A percentile compares a stretch with the other conserved stretches of the same genome.
Evolutionary conservation across 2,329 filamentous ascomycete genomes (phyloP).

Genomic region (Neopestalotiopsis sp.): DNA sequence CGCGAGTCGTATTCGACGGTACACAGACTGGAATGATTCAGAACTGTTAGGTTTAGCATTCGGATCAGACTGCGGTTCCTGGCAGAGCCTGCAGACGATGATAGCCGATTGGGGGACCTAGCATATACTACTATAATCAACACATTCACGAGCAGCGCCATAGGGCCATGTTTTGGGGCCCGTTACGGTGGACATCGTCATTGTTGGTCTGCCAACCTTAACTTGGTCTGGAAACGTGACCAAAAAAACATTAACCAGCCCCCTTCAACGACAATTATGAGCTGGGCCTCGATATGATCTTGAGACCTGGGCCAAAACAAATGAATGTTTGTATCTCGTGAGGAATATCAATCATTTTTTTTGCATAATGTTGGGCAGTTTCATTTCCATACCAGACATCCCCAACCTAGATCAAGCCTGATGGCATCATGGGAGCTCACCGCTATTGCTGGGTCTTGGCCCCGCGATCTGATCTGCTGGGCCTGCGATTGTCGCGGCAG

Average conservation of each 20-base stretch:
- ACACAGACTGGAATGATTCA: background rate
- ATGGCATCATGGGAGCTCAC: constrained; percentile 5
- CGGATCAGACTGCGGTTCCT: background rate
- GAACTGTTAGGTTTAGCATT: background rate
- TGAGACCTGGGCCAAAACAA: background rate
- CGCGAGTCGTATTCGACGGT: background rate
- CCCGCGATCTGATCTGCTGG: background rate
- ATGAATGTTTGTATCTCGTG: background rate
- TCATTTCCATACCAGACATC: constrained; percentile 2
- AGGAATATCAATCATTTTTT: background rate
- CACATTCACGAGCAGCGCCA: background rate
- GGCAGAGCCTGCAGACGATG: background rate
- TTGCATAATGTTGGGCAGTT: background rate
- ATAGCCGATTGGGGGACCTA: background rate
- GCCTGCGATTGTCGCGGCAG: background rate
- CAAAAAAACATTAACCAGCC: background rate
- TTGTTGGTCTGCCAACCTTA: constrained; percentile 7
- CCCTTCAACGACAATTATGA: background rate
- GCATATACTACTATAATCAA: no score
- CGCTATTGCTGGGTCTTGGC: constrained; percentile 11
- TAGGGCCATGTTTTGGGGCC: background rate
- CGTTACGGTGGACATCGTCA: background rate
- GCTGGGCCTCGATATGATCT: background rate
- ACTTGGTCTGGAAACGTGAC: background rate
- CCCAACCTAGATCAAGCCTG: background rate